Evolutionary conservation across 139 green algal species (phyloP), one percentile per base, ranked within the genome.

Genomic region (Asterochloris sp.): DNA sequence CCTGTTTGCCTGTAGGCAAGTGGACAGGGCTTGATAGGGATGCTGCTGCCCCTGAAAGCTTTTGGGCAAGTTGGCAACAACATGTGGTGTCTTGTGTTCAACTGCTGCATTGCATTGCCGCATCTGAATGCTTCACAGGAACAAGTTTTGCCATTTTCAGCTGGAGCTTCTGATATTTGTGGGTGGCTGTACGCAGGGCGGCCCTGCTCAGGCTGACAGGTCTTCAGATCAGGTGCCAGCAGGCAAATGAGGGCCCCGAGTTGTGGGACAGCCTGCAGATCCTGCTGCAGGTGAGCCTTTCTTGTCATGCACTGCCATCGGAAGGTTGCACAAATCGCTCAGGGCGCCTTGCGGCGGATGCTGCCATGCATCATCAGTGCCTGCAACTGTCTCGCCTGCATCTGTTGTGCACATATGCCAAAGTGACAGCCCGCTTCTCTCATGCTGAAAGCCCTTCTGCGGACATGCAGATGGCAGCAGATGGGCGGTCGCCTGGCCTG

Each of bases 271-370:
- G 24, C 28, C 62, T 83, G 29, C 62, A 79, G 21, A 80, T 76
- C 69, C 83, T 86, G 62, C 62, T 86, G 26, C 28, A 85, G 82
- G 82, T 73, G 16, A 23, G 11, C 62, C 62, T 11, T 17, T n/a
- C 27, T 54, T 14, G 12, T 13, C 12, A 21, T 76, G 69, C 62
- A 17, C 38, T 47, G 17, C n/a, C 24, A 29, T 76, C n/a, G n/a
- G n/a, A 38, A 76, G 71, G 14, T 38, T 76, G 23, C 8, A 21
- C 66, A 10, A 26, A 26, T 21, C 66, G 17, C 21, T 71, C 21
- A 26, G 17, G 66, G 66, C 2, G 21, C 17, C 19, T 71, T 71
- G 19, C 66, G 66, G 17, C 21, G 4, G 17, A 26, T 71, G 66
- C 19, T 21, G 21, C 17, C 19, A 26, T 71, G 19, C 66, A 24